A percentile compares a stretch with the other conserved stretches of the same genome.
Evolutionary conservation across 768 basidiomycete genomes (phyloP).

Genomic region (Grammothele lineata): DNA sequence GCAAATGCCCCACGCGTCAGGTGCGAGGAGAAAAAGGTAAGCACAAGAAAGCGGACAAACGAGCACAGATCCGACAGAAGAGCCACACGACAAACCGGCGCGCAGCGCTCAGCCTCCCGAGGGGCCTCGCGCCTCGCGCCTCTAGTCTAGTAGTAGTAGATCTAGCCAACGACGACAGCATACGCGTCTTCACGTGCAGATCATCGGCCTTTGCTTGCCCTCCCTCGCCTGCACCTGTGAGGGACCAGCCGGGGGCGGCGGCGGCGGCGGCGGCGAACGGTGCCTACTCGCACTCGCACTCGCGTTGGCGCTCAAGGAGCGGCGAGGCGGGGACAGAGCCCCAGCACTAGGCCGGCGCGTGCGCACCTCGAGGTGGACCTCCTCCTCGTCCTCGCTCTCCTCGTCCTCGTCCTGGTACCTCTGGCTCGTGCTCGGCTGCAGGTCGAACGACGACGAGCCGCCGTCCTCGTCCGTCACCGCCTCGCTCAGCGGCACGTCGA

Average conservation of each 20-base stretch:
- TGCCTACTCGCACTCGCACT: constrained; percentile 1
- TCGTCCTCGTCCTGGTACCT: constrained; percentile 33
- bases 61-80: too few species aligned
- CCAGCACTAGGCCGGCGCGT: constrained; percentile 22
- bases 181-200: constrained; percentile 18
- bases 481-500: constrained; percentile 13
- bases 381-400: constrained; percentile 34
- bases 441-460: constrained; percentile 7
- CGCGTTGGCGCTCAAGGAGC: constrained; percentile 7
- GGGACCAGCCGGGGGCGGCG: too few species aligned
- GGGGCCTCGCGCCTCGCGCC: too few species aligned
- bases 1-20: neutral
- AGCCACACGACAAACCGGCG: too few species aligned
- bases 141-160: too few species aligned
- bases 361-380: constrained; percentile 23
- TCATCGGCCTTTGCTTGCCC: constrained; percentile 16
- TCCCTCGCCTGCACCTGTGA: neutral
- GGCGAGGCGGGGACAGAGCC: constrained; percentile 16
- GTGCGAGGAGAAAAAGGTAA: neutral
- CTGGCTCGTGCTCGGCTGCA: constrained; percentile 30
- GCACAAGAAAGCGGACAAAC: neutral
- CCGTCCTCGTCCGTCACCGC: constrained; percentile 18
- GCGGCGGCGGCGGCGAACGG: neutral
- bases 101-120: too few species aligned
- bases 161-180: neutral